phyloP scores from a whole-genome alignment of 495 filamentous ascomycete genomes.

The Podospora pseudopauciseta region DNA sequence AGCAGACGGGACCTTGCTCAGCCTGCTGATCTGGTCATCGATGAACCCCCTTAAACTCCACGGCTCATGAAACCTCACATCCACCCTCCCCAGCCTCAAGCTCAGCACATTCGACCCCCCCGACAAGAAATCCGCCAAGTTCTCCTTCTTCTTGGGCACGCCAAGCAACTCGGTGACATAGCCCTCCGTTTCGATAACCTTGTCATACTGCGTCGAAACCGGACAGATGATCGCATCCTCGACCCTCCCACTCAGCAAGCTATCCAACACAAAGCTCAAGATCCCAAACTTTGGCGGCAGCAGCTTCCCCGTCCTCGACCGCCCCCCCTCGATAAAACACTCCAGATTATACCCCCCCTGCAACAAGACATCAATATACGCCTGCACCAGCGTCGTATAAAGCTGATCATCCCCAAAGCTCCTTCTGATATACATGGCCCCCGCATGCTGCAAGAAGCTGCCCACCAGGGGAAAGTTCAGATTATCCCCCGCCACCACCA shows the following conservation, averaged over 20 bases:
- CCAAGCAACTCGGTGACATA: conserved; percentile 93
- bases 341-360: conserved; percentile 90
- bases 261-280: conserved; percentile 84
- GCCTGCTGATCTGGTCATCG: conserved; percentile 60
- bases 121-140: conserved; percentile 78
- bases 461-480: conserved; percentile 90
- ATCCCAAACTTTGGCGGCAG: conserved; percentile 96
- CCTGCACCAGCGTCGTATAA: conserved; percentile 86
- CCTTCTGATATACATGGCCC: conserved; percentile 93
- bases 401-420: conserved; percentile 90
- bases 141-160: conserved; percentile 91
- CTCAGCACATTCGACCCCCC: conserved; percentile 82
- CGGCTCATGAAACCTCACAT: conserved; percentile 92
- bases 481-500: conserved; percentile 95
- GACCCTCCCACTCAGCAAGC: conserved; percentile 80
- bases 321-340: conserved; percentile 93
- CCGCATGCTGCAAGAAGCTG: conserved; percentile 87
- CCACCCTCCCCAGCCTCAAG: conserved; percentile 82
- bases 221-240: conserved; percentile 90
- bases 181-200: conserved; percentile 94
- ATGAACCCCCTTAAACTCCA: conserved; percentile 86
- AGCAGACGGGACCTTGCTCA: conserved; percentile 38
- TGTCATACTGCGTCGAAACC: conserved; percentile 96
- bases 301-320: conserved; percentile 90
- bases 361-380: conserved; percentile 90